Evolutionary conservation across 2,329 filamentous ascomycete species (phyloP), one percentile per base, ranked within the genome.

Genomic region (Exophiala lecanii-corni): DNA sequence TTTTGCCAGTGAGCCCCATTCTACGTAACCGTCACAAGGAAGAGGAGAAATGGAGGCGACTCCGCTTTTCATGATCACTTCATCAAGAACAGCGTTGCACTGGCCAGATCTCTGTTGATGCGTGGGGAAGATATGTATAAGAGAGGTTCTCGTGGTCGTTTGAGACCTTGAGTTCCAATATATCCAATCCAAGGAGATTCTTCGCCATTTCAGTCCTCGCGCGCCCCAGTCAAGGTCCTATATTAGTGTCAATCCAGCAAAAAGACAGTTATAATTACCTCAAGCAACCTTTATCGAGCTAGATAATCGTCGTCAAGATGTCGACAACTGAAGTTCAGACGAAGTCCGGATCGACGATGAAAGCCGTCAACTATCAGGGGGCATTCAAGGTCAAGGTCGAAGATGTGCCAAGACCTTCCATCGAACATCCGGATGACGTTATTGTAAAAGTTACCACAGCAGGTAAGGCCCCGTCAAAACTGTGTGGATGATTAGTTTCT

Each of bases 381-480:
- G 74, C 78, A 0, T 78, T 74, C 63, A 73, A 76, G 59, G 78
- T 82, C 47, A 73, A 73, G n/a, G 73, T 84, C 37, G 73, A 79
- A 54, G 74, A 82, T 17, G 71, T 80, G 5, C 70, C 74, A 18
- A 57, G 70, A 34, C 80, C 80, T 1, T 73, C 70, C 56, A 66
- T 84, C 16, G 65, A 81, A 57, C 79, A 82, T 61, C 78, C 79
- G 2, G 78, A 82, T 62, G 79, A 82, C 64, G 71, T 73, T 23
- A 77, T 82, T 46, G 74, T 82, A 59, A 82, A 80, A 55, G 75
- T 82, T 25, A 82, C 79, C 1, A 84, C 78, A 5, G 74, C 78
- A 38, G 67, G 74, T 64, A 62, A 54, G 51, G 41, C 5, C 4
- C 26, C 23, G 74, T 64, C 62, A 53, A 50, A 43, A 5, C 4